Conservation (phyloP, 192 early-diverging fungal genomes). For the Spizellomyces punctatus region DNA sequence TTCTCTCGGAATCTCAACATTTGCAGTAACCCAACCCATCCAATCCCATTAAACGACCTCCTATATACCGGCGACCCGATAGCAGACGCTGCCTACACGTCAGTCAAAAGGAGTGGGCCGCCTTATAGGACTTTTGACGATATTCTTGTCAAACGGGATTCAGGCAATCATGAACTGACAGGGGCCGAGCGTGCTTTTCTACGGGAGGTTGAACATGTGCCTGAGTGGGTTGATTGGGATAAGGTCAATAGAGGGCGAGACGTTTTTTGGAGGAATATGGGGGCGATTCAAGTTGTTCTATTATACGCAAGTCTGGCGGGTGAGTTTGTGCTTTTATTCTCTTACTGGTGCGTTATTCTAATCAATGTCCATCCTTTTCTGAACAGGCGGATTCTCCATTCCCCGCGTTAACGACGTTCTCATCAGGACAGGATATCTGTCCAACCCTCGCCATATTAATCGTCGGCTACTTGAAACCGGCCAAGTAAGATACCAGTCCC, state of each 20-base stretch:
- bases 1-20: not conserved
- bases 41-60: not conserved
- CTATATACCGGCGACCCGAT: constrained; percentile 8
- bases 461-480: constrained; percentile 27
- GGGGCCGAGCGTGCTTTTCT: constrained; percentile 10
- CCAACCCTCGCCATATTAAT: constrained; percentile 4
- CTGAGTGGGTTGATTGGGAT: constrained; percentile 31
- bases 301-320: constrained; percentile 28
- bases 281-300: constrained; percentile 16
- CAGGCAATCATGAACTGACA: not conserved
- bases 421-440: constrained; percentile 28
- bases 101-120: not conserved
- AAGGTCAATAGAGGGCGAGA: constrained; percentile 20
- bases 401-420: constrained; percentile 30
- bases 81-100: constrained; percentile 7
- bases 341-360: not conserved
- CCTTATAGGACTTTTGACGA: not conserved
- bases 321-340: not conserved
- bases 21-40: not conserved
- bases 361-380: not conserved
- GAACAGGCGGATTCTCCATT: constrained; percentile 22
- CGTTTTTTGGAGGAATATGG: constrained; percentile 26
- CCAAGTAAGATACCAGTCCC: not conserved
- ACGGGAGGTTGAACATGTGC: constrained; percentile 19
- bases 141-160: not conserved